phyloP scores from a whole-genome alignment of 2,329 filamentous ascomycete genomes.

The Diaporthe batatas region DNA sequence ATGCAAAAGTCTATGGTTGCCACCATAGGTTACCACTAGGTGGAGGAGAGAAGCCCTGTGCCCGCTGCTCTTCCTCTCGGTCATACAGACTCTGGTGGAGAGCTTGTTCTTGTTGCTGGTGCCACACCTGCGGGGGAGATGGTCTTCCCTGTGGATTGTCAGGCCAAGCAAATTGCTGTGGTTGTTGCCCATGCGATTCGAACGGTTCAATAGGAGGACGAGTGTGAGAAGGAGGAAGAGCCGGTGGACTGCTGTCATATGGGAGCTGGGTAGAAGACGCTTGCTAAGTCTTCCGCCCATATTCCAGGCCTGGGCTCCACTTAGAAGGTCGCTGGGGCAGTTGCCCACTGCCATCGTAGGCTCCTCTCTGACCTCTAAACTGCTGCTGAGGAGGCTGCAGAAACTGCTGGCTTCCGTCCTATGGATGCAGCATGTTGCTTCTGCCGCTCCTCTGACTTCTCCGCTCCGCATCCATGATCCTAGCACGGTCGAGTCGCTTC shows the following conservation, averaged over 20 bases:
- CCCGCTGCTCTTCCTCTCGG: conserved; percentile 15
- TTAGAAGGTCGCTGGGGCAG: not conserved
- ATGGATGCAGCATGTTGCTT: conserved; percentile 37
- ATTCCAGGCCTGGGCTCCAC: not conserved
- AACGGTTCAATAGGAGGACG: not conserved
- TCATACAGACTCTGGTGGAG: conserved; percentile 5
- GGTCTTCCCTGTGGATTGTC: not conserved
- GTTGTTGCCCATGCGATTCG: not conserved
- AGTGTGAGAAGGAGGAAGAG: conserved; percentile 11
- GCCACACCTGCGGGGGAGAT: conserved; percentile 12
- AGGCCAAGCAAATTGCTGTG: not conserved
- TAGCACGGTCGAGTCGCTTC: conserved; percentile 69
- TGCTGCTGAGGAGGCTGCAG: conserved; percentile 16
- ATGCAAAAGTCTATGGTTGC: not conserved
- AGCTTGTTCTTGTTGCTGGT: conserved; percentile 24
- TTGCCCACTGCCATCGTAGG: not conserved
- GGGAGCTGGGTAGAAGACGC: not conserved
- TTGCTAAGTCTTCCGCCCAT: not conserved
- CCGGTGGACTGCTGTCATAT: not conserved
- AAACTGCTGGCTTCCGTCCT: conserved; percentile 2
- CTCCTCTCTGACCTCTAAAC: not conserved
- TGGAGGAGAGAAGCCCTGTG: conserved; percentile 5
- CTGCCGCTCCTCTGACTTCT: conserved; percentile 40
- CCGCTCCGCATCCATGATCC: conserved; percentile 40
- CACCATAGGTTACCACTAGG: not conserved